Evolutionary conservation across 176 grass and related monocot species (phyloP).

Genomic region (Carex kokanica): DNA sequence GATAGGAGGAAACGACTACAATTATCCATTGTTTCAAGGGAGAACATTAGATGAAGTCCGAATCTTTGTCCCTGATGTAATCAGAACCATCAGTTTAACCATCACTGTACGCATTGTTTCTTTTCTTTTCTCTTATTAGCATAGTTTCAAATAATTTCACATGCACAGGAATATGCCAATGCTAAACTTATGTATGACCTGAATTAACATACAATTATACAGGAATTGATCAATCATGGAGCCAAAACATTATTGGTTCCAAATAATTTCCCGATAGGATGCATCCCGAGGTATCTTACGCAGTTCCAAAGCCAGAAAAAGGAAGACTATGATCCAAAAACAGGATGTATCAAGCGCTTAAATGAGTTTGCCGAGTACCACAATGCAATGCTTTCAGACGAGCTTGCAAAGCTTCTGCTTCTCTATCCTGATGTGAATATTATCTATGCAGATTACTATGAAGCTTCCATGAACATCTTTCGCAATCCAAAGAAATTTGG

Average conservation of each 20-base stretch:
- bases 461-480: conserved; percentile 63
- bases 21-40: conserved; percentile 43
- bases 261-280: conserved; percentile 82
- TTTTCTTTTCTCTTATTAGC: background rate
- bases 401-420: conserved; percentile 43
- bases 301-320: conserved; percentile 54
- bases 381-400: conserved; percentile 48
- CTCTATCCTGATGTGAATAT: conserved; percentile 44
- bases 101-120: conserved; percentile 40
- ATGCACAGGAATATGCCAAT: too few relatives aligned
- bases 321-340: conserved; percentile 67
- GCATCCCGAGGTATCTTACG: conserved; percentile 53
- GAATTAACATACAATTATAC: background rate
- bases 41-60: conserved; percentile 49
- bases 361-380: conserved; percentile 79
- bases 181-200: background rate
- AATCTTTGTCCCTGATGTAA: conserved; percentile 54
- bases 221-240: conserved; percentile 75
- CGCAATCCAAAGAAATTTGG: conserved; percentile 51
- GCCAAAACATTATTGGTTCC: conserved; percentile 79
- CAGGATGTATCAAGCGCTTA: conserved; percentile 76
- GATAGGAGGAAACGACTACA: conserved; percentile 98
- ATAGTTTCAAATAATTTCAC: too few relatives aligned
- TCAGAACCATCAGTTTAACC: conserved; percentile 56
- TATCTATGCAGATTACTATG: conserved; percentile 78